A percentile compares a stretch with the other conserved stretches of the same genome.
phyloP scores from a whole-genome alignment of 2,329 filamentous ascomycete species.

The Cladosporium oxysporum region DNA sequence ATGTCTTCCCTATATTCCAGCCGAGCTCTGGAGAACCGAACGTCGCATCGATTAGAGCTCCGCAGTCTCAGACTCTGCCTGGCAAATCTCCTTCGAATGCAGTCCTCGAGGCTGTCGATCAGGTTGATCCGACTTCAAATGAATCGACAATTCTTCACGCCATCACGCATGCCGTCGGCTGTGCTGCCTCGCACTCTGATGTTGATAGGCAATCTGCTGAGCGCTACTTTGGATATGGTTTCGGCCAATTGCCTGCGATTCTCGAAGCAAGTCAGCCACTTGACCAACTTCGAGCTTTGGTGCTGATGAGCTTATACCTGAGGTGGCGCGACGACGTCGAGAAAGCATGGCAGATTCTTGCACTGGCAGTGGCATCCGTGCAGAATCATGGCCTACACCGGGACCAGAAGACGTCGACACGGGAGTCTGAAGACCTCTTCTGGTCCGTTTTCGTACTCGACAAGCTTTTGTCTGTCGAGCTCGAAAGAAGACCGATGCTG shows the following conservation, averaged over 20 bases:
- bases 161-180: not conserved
- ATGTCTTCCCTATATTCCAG: not conserved
- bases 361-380: not conserved
- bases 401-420: not conserved
- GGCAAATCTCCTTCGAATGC: not conserved
- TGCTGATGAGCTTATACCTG: constrained; percentile 10
- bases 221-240: constrained; percentile 2
- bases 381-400: constrained; percentile 8
- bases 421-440: not conserved
- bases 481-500: constrained; percentile 5
- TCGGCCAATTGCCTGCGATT: not conserved
- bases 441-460: constrained; percentile 12
- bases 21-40: not conserved
- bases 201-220: not conserved
- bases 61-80: not conserved
- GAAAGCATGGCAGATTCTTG: constrained; percentile 13
- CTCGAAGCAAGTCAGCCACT: not conserved
- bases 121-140: not conserved
- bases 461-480: constrained; percentile 8
- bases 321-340: constrained; percentile 9
- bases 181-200: not conserved
- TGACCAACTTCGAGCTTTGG: not conserved
- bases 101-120: not conserved
- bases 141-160: not conserved
- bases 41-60: not conserved